Base-by-base conservation (phyloP, 352 stramenopile genomes). In the Phytophthora parvispora region DNA sequence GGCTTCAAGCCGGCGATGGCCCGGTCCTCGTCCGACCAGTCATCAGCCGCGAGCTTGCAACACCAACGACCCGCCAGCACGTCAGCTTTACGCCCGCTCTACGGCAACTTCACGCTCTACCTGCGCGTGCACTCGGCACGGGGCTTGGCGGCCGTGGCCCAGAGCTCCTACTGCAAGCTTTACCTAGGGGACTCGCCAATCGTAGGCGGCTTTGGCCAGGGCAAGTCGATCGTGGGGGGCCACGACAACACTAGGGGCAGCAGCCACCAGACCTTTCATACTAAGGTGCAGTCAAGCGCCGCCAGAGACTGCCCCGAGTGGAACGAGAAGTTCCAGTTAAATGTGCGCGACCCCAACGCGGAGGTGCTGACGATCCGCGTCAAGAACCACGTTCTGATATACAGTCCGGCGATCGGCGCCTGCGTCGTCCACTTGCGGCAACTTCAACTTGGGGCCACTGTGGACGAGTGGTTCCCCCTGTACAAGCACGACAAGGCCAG, bases 281-380 rank as follows among this genome's bases (percentile, higher is more conserved):
- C 86, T 31, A 89, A 88, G 64, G 69, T 91, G 48, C 69, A 80
- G 32, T 67, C 59, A 34, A 75, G 70, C 31, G 60, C 61, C 13
- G 55, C 67, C 31, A 74, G 60, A 4, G 68, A 67, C 12, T 75
- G 76, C 31, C 81, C 83, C n/a, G 57, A 90, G 36, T 94, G 86
- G 86, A 94, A 92, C 58, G 77, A 94, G 36, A 92, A 94, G 75
- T 91, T 94, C 27, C 75, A 92, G 52, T 47, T 92, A 38, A 75
- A 76, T 18, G 66, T 94, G 1, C 67, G 69, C 16, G 71, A 90
- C 29, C 78, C 84, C 4, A 60, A 64, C 20, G 74, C 69, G 13
- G 77, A 91, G 60, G 77, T 92, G 20, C 50, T 94, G 25, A 91
- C 79, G 34, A 85, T 94, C 65, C 86, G 86, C 42, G 83, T 92